Conservation (phyloP, 805 yeast genomes). For the Babjeviella inositovora region DNA sequence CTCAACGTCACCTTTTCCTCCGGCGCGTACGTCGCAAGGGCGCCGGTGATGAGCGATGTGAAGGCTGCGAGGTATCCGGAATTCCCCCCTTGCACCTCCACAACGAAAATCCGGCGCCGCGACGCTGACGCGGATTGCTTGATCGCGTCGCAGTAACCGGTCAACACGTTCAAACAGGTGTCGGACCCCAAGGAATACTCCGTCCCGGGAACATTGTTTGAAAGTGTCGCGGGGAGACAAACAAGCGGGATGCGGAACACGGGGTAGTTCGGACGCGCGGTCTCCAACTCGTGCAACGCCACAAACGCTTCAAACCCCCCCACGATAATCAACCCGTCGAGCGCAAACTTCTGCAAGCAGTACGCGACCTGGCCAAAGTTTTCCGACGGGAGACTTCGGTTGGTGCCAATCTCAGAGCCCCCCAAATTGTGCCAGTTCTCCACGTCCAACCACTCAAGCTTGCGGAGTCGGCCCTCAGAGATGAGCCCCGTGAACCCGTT, state of each 20-base stretch:
- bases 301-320: constrained; percentile 77
- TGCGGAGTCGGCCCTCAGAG: constrained; percentile 41
- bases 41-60: constrained; percentile 56
- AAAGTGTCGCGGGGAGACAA: constrained; percentile 64
- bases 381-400: constrained; percentile 51
- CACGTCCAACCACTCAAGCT: constrained; percentile 52
- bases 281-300: constrained; percentile 52
- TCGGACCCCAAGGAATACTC: constrained; percentile 67
- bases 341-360: constrained; percentile 48
- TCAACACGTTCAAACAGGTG: constrained; percentile 56
- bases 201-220: constrained; percentile 72
- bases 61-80: constrained; percentile 65
- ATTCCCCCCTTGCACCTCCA: constrained; percentile 78
- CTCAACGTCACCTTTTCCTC: constrained; percentile 49
- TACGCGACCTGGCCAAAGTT: constrained; percentile 61
- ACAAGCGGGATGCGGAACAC: constrained; percentile 67
- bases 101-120: constrained; percentile 64
- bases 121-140: constrained; percentile 70
- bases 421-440: constrained; percentile 63
- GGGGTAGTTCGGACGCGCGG: constrained; percentile 45
- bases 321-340: constrained; percentile 58
- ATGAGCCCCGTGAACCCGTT: constrained; percentile 65
- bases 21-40: constrained; percentile 63
- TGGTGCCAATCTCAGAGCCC: constrained; percentile 75
- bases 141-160: constrained; percentile 63